Conservation (phyloP, 176 grass and related monocot genomes). For the Calamus simplicifolius region DNA sequence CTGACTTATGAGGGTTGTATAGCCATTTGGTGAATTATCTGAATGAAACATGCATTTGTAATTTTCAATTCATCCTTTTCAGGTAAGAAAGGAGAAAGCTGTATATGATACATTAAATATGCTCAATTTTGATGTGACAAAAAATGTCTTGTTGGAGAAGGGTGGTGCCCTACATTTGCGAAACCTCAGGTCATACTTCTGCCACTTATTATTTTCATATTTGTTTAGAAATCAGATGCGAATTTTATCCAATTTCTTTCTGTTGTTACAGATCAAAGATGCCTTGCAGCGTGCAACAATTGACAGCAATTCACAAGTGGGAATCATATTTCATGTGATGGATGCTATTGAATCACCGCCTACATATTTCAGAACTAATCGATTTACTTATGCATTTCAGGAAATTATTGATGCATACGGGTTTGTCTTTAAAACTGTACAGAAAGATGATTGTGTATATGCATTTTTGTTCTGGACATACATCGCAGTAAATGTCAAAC, state of each 20-base stretch:
- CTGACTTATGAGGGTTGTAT: too few relatives aligned
- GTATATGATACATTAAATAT: constrained; percentile 97
- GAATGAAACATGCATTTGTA: constrained; percentile 8
- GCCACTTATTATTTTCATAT: constrained; percentile 14
- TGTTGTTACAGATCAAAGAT: constrained; percentile 68
- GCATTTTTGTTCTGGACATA: too few relatives aligned
- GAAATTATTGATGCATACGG: constrained; percentile 99
- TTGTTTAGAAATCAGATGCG: too few relatives aligned
- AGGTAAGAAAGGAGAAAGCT: constrained; percentile 98
- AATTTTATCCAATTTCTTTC: too few relatives aligned
- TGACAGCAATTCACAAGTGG: constrained; percentile 96
- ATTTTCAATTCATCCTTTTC: constrained; percentile 23
- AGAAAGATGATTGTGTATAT: not conserved
- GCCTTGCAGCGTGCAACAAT: constrained; percentile 79
- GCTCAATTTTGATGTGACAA: constrained; percentile 98
- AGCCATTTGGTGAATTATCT: not conserved
- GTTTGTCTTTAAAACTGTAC: constrained; percentile 33
- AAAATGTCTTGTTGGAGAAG: constrained; percentile 99
- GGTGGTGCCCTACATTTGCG: constrained; percentile 97
- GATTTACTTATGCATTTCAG: constrained; percentile 92
- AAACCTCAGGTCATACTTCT: constrained; percentile 69
- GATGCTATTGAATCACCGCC: constrained; percentile 78
- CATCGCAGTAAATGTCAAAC: too few relatives aligned
- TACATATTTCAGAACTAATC: constrained; percentile 91
- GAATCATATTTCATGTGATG: constrained; percentile 98